A percentile compares a stretch with the other conserved stretches of the same genome.
These are phyloP conservation scores for Corchorus olitorius DNA, from an alignment of 345 rosid genomes.

Conservation along the genomic window DNA sequence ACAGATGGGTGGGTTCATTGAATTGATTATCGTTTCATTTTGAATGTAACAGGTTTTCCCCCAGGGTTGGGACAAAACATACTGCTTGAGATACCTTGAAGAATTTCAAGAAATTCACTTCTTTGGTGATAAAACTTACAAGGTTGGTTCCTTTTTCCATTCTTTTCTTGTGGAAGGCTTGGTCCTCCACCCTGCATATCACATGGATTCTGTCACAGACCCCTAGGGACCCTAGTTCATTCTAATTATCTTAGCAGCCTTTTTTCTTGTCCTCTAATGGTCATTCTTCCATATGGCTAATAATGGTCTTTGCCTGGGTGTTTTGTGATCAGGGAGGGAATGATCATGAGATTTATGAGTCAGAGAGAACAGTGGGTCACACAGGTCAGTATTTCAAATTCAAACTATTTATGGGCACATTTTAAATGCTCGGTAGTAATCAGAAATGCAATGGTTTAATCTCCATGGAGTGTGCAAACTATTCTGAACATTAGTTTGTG, in stretches of 20 bases:
- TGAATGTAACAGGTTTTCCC: conserved; percentile 76
- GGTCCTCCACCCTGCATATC: background rate
- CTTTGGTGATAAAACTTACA: conserved; percentile 98
- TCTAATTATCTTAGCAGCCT: background rate
- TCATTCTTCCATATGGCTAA: background rate
- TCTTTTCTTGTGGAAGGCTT: background rate
- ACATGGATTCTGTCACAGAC: background rate
- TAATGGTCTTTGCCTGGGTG: background rate
- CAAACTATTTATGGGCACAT: background rate
- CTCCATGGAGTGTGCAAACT: too few relatives aligned
- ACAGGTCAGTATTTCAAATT: conserved; percentile 58
- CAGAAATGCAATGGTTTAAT: background rate
- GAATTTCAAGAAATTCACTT: conserved; percentile 87
- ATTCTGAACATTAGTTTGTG: too few relatives aligned
- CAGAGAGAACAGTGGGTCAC: conserved; percentile 83
- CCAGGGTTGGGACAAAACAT: conserved; percentile 98
- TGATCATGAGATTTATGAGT: conserved; percentile 84
- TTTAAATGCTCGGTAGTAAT: background rate
- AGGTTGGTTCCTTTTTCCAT: conserved; percentile 44
- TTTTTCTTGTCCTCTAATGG: background rate
- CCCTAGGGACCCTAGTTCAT: background rate
- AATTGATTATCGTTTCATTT: conserved; percentile 15
- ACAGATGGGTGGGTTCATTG: background rate
- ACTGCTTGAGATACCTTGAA: conserved; percentile 83
- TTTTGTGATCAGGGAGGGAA: conserved; percentile 77